These are phyloP conservation scores for Echinochloa phyllopogon DNA, from an alignment of 176 grass and related monocot genomes.

Conservation along the genomic window DNA sequence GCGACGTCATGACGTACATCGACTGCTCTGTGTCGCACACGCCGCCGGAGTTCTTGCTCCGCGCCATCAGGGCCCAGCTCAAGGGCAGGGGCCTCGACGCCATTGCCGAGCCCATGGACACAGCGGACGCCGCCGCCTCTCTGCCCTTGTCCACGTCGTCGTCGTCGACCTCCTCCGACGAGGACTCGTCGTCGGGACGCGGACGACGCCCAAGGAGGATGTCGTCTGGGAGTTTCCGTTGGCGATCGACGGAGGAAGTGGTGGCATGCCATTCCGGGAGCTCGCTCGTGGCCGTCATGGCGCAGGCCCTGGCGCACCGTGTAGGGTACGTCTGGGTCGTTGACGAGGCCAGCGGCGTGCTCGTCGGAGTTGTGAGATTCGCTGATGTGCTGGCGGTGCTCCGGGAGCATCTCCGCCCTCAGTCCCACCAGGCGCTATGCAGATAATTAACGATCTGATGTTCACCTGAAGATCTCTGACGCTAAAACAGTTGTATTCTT, in stretches of 20 bases:
- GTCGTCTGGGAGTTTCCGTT: constrained; percentile 49
- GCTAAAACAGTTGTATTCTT: not conserved
- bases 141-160: not conserved
- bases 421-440: not conserved
- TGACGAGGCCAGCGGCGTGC: constrained; percentile 54
- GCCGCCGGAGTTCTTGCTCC: constrained; percentile 52
- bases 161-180: constrained; percentile 54
- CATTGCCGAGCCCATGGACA: constrained; percentile 56
- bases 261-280: constrained; percentile 72
- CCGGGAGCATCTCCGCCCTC: constrained; percentile 54
- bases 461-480: not conserved
- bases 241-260: constrained; percentile 57
- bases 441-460: not conserved
- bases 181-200: constrained; percentile 37
- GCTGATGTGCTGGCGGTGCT: constrained; percentile 70
- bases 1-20: constrained; percentile 57
- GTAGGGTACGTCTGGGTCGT: constrained; percentile 86
- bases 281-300: constrained; percentile 86
- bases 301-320: constrained; percentile 79
- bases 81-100: constrained; percentile 49
- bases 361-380: constrained; percentile 74
- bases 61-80: constrained; percentile 46
- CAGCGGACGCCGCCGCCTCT: constrained; percentile 3
- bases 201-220: not conserved
- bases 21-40: constrained; percentile 47